Evolutionary conservation across 345 rosid genomes (phyloP).

Genomic region (Geranium brycei): DNA sequence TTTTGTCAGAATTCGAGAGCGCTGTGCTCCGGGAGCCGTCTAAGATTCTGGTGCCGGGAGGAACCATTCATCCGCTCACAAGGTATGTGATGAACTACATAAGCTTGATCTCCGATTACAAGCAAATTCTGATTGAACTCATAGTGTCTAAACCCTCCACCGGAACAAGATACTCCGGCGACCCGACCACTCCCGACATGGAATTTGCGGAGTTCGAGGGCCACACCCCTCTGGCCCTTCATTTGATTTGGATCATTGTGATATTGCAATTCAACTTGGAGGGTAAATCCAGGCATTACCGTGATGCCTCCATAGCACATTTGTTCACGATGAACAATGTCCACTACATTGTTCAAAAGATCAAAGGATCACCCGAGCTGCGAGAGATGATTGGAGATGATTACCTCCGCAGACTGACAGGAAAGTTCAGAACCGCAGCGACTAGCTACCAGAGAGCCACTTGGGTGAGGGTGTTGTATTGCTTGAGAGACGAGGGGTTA

Average conservation of each 20-base stretch:
- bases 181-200: slow-evolving; percentile 62
- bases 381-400: slow-evolving; percentile 88
- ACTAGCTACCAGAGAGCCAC: slow-evolving; percentile 81
- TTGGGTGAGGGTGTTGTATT: slow-evolving; percentile 55
- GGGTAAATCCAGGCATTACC: slow-evolving; percentile 67
- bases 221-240: slow-evolving; percentile 58
- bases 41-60: slow-evolving; percentile 66
- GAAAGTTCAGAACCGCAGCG: slow-evolving; percentile 60
- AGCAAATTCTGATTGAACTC: slow-evolving; percentile 56
- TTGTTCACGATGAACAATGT: slow-evolving; percentile 89
- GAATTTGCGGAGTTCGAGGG: slow-evolving; percentile 61
- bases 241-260: slow-evolving; percentile 83
- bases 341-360: slow-evolving; percentile 81
- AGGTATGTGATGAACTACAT: slow-evolving; percentile 96
- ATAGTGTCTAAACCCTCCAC: slow-evolving; percentile 69
- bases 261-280: slow-evolving; percentile 80
- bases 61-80: slow-evolving; percentile 86
- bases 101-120: slow-evolving; percentile 84
- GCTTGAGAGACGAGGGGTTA: slow-evolving; percentile 71
- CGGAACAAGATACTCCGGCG: slow-evolving; percentile 60
- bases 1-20: slow-evolving; percentile 69
- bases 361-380: slow-evolving; percentile 63
- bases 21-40: slow-evolving; percentile 74
- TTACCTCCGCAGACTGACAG: slow-evolving; percentile 56
- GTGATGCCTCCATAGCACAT: slow-evolving; percentile 54